Conservation (phyloP, 345 rosid genomes). For the Acer campestre region DNA sequence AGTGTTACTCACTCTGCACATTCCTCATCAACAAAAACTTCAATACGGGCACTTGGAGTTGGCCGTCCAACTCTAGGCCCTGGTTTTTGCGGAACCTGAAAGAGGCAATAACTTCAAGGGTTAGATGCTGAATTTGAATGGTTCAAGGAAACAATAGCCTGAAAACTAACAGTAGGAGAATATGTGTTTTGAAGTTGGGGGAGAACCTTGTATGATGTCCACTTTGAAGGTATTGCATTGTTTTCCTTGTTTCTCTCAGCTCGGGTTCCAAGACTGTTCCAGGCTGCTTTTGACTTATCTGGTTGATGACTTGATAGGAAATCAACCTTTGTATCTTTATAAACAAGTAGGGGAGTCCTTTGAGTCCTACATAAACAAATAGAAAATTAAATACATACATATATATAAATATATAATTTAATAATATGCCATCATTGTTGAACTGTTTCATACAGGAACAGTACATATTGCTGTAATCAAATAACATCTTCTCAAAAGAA, state of each 20-base stretch:
- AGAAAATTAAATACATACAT: background rate
- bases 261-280: conserved; percentile 68
- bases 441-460: background rate
- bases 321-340: conserved; percentile 51
- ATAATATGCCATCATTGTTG: background rate
- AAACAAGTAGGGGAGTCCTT: conserved; percentile 56
- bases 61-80: conserved; percentile 42
- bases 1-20: conserved; percentile 56
- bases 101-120: conserved; percentile 14
- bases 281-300: conserved; percentile 54
- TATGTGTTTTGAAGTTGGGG: background rate
- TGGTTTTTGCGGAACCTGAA: conserved; percentile 70
- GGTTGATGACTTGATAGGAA: conserved; percentile 34
- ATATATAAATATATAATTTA: background rate
- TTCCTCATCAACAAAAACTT: conserved; percentile 85
- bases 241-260: conserved; percentile 97
- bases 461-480: background rate
- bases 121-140: conserved; percentile 10
- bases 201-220: conserved; percentile 78
- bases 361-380: conserved; percentile 41
- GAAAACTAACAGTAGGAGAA: background rate
- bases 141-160: background rate
- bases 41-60: conserved; percentile 50
- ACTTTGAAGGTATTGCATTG: conserved; percentile 66
- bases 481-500: background rate